Evolutionary conservation across 345 rosid species (phyloP), one percentile per base, ranked within the genome.

Genomic region (Geranium brycei): DNA sequence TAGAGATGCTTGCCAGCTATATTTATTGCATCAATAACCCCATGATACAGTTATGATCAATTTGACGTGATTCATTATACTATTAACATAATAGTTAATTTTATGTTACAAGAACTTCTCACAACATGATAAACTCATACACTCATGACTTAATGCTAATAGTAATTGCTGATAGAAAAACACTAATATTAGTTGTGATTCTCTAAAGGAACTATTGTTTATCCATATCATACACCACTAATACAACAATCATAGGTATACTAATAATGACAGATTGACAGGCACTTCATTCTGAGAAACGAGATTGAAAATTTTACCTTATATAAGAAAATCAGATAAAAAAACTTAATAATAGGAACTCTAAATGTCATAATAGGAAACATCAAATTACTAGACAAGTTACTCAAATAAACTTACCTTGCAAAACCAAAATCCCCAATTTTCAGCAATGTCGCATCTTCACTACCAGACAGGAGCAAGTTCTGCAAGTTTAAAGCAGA

Each of bases 371-470:
- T 13, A 47, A 47, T 47, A 47, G 53, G 53, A 47, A 35, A 47
- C 12, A 47, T 15, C 53, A 47, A 47, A 47, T 57, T 4, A 15
- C 19, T 57, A 16, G 59, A 57, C 57, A 57, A 17, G 5, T 57
- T 57, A 57, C 19, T 57, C 18, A 18, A 31, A 7, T 14, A 74
- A 13, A 10, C 47, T 57, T 70, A 86, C 96, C 96, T 84, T 59
- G 92, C 96, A 83, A 89, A 89, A 65, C 92, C 96, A 80, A 89
- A 89, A 77, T 89, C 96, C 58, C 92, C 92, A 62, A 89, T 89
- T 80, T 89, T 89, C 76, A 89, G 69, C 64, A 71, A 66, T 13
- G 86, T 86, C 67, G 82, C 72, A 58, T 60, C 69, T 62, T 78
- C 88, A 69, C 75, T 72, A 14, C 84, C 80, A 15, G 85, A 77